A percentile compares a stretch with the other conserved stretches of the same genome.
Conservation (phyloP, 371 early-diverging fungal genomes). For the Mucor saturninus region DNA sequence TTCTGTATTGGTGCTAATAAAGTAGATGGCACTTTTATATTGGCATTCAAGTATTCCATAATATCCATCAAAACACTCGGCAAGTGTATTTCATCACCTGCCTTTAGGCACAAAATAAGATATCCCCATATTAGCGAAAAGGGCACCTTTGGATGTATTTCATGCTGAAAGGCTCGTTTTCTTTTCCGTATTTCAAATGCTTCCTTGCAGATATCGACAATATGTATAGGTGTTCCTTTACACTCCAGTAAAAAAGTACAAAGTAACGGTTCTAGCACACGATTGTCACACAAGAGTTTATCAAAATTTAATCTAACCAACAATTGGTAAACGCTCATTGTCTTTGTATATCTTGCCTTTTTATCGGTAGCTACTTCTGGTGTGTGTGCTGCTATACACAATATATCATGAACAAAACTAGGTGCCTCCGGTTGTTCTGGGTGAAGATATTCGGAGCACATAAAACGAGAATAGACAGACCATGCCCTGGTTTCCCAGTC, state of each 20-base stretch:
- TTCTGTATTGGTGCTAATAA: constrained; percentile 39
- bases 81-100: constrained; percentile 33
- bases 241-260: constrained; percentile 41
- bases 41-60: neutral
- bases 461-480: constrained; percentile 42
- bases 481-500: constrained; percentile 47
- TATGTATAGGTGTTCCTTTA: constrained; percentile 22
- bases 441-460: constrained; percentile 45
- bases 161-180: constrained; percentile 5
- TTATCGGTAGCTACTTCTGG: constrained; percentile 26
- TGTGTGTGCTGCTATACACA: constrained; percentile 35
- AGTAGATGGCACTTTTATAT: constrained; percentile 26
- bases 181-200: constrained; percentile 38
- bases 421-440: constrained; percentile 41
- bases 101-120: constrained; percentile 30
- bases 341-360: constrained; percentile 35
- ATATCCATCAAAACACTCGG: constrained; percentile 15
- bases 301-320: constrained; percentile 28
- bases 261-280: constrained; percentile 40
- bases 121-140: constrained; percentile 40
- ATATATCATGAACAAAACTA: constrained; percentile 40
- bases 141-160: neutral
- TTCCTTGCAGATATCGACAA: constrained; percentile 29
- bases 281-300: constrained; percentile 35
- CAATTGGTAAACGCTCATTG: constrained; percentile 35